Evolutionary conservation across 768 basidiomycete genomes (phyloP).

Genomic region (Pholiota microspora): DNA sequence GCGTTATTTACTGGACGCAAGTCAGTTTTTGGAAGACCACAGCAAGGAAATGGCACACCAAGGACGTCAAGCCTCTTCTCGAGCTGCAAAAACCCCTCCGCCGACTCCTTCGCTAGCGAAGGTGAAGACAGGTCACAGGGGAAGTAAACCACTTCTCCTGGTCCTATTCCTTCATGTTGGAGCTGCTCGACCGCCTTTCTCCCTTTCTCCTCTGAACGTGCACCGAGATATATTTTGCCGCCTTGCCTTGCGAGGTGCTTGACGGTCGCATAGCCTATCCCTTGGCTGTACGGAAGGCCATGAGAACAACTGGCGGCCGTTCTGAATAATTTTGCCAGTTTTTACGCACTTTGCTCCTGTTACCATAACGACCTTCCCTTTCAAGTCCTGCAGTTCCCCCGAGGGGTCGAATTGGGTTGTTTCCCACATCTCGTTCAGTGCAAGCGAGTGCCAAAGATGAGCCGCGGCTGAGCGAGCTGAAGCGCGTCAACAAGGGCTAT

Average conservation of each 20-base stretch:
- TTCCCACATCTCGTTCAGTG: too few relatives aligned
- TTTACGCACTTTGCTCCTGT: conserved; percentile 1
- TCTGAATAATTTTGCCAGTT: too few relatives aligned
- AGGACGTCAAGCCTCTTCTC: conserved; percentile 1
- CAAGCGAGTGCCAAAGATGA: too few relatives aligned
- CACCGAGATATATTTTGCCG: background rate
- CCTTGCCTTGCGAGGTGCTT: conserved; percentile 3
- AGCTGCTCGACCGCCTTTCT: background rate
- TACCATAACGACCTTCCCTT: background rate
- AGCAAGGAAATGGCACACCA: background rate
- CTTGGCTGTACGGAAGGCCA: background rate
- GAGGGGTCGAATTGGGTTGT: background rate
- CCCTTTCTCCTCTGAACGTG: conserved; percentile 1
- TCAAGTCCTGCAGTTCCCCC: background rate
- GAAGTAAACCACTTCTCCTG: conserved; percentile 4
- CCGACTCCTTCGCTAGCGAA: background rate
- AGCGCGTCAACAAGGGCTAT: too few relatives aligned
- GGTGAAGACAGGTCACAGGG: background rate
- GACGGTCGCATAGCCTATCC: conserved; percentile 1
- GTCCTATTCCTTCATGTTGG: background rate
- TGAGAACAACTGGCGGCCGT: too few relatives aligned
- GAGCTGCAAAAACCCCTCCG: background rate
- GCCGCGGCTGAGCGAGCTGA: too few relatives aligned
- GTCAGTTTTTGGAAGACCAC: background rate
- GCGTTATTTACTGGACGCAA: conserved; percentile 9